A percentile compares a stretch with the other conserved stretches of the same genome.
phyloP scores from a whole-genome alignment of 805 yeast genomes.

The Candida glaebosa region DNA sequence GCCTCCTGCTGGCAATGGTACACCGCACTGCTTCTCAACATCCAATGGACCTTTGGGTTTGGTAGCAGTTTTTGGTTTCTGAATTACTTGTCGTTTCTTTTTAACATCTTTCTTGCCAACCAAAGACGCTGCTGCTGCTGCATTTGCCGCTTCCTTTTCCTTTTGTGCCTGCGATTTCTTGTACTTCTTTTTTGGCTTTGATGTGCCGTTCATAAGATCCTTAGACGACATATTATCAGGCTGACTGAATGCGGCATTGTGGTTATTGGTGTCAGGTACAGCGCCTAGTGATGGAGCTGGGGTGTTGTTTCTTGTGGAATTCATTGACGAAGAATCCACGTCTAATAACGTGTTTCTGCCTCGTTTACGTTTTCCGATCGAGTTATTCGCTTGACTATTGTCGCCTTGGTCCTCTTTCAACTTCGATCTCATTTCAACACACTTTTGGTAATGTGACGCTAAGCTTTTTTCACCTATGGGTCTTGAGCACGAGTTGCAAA shows the following conservation, averaged over 20 bases:
- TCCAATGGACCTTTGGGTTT: slow-evolving; percentile 82
- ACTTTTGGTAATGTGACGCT: slow-evolving; percentile 29
- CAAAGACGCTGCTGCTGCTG: slow-evolving; percentile 44
- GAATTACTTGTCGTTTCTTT: slow-evolving; percentile 30
- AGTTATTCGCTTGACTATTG: slow-evolving; percentile 10
- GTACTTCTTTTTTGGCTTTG: slow-evolving; percentile 40
- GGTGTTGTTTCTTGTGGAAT: slow-evolving; percentile 36
- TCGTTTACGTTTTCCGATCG: slow-evolving; percentile 22
- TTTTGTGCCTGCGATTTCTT: slow-evolving; percentile 42
- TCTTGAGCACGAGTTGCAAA: slow-evolving; percentile 37
- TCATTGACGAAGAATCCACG: slow-evolving; percentile 36
- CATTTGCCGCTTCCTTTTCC: slow-evolving; percentile 45
- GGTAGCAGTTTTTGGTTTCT: slow-evolving; percentile 38
- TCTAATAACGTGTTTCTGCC: slow-evolving; percentile 27
- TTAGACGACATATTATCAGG: slow-evolving; percentile 7
- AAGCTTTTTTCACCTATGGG: slow-evolving; percentile 39
- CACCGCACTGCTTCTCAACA: slow-evolving; percentile 95
- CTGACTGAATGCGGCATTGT: not conserved
- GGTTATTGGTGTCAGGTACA: slow-evolving; percentile 3
- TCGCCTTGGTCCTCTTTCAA: slow-evolving; percentile 18
- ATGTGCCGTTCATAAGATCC: slow-evolving; percentile 12
- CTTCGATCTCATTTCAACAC: slow-evolving; percentile 38
- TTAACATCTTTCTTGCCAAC: slow-evolving; percentile 12
- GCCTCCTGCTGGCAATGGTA: slow-evolving; percentile 89
- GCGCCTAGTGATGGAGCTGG: slow-evolving; percentile 25